Percentiles rank a stretch among this genome's conserved stretches.
phyloP scores from a whole-genome alignment of 2,329 filamentous ascomycete genomes.

The Colletotrichum spaethianum region DNA sequence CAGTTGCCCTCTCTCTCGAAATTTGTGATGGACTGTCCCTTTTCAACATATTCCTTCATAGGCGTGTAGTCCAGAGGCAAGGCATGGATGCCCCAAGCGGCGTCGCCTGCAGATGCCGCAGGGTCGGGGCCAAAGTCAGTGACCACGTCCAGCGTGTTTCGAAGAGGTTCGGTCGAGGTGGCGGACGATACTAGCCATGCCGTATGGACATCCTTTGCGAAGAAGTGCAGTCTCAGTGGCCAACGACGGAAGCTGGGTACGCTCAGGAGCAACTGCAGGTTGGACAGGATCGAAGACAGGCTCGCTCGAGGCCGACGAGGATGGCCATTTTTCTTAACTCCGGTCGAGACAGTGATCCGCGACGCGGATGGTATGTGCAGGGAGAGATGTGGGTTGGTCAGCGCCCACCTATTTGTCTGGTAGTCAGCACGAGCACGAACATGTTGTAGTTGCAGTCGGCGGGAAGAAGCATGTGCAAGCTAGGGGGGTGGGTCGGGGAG shows the following conservation, averaged over 20 bases:
- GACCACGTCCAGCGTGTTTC: slow-evolving; percentile 65
- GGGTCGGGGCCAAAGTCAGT: slow-evolving; percentile 65
- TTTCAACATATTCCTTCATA: slow-evolving; percentile 68
- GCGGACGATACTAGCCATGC: slow-evolving; percentile 76
- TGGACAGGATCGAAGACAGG: slow-evolving; percentile 79
- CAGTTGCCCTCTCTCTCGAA: slow-evolving; percentile 72
- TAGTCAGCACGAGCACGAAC: slow-evolving; percentile 1
- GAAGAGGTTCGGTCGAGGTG: slow-evolving; percentile 62
- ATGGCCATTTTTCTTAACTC: slow-evolving; percentile 66
- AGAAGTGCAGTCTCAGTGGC: slow-evolving; percentile 88
- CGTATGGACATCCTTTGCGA: slow-evolving; percentile 76
- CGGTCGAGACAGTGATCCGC: slow-evolving; percentile 68
- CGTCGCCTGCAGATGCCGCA: slow-evolving; percentile 19
- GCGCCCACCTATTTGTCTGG: slow-evolving; percentile 80
- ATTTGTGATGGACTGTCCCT: slow-evolving; percentile 66
- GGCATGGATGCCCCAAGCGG: slow-evolving; percentile 64
- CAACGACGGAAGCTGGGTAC: slow-evolving; percentile 85
- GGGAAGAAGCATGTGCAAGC: slow-evolving; percentile 16
- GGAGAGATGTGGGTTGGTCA: slow-evolving; percentile 87
- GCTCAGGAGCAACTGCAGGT: slow-evolving; percentile 84
- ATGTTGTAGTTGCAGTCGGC: not conserved
- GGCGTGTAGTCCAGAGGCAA: slow-evolving; percentile 69
- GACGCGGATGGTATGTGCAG: slow-evolving; percentile 79
- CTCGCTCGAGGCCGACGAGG: slow-evolving; percentile 71
- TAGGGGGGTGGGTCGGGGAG: slow-evolving; percentile 19